These are phyloP conservation scores for Cryptococcus sp. DNA, from an alignment of 1,284 basidiomycete species.

Conservation along the genomic window DNA sequence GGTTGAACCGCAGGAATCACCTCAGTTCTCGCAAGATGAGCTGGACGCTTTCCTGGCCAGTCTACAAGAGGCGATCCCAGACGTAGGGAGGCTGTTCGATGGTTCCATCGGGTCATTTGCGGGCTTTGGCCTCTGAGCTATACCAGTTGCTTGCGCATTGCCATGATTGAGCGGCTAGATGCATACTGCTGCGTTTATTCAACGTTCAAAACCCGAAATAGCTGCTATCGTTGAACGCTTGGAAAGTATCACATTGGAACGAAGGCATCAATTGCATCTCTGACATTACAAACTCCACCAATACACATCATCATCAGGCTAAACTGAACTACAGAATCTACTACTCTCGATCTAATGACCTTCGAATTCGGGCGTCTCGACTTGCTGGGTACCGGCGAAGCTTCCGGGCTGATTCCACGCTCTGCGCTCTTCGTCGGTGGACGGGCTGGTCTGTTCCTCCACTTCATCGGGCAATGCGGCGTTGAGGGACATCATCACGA, in stretches of 20 bases:
- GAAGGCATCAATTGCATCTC: too few species aligned
- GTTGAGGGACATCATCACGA: conserved; percentile 38
- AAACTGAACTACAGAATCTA: not conserved
- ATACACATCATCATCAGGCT: too few species aligned
- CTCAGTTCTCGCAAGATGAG: conserved; percentile 13
- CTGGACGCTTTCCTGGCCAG: conserved; percentile 11
- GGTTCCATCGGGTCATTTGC: conserved; percentile 17
- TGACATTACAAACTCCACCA: too few species aligned
- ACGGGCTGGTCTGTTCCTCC: conserved; percentile 8
- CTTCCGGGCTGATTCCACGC: conserved; percentile 19
- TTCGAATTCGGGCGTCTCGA: not conserved
- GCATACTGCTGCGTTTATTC: too few species aligned
- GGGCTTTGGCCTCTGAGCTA: not conserved
- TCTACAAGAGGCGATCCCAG: conserved; percentile 20
- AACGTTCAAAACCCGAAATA: too few species aligned
- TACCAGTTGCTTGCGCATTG: too few species aligned
- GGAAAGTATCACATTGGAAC: too few species aligned
- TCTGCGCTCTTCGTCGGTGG: conserved; percentile 13
- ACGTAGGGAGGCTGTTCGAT: conserved; percentile 26
- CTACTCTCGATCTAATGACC: not conserved
- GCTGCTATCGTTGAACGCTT: too few species aligned
- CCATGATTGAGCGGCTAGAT: too few species aligned
- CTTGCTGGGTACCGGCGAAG: not conserved
- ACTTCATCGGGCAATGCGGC: conserved; percentile 25
- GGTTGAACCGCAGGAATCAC: not conserved